phyloP scores from a whole-genome alignment of 768 basidiomycete species.

The Suillus subluteus region DNA sequence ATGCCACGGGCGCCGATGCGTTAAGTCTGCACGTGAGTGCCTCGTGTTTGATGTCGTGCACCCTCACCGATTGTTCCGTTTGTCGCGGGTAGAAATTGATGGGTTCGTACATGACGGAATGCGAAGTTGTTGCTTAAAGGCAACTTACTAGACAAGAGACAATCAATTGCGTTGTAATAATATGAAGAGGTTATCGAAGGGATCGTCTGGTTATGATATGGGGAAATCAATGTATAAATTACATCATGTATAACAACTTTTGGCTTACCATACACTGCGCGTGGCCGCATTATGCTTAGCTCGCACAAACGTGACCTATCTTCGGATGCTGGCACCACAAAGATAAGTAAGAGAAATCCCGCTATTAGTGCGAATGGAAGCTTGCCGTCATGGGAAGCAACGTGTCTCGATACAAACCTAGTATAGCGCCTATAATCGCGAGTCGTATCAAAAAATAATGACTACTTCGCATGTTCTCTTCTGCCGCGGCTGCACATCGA shows the following conservation, averaged over 20 bases:
- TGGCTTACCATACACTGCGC: neutral
- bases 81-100: constrained; percentile 23
- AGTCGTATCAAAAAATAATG: neutral
- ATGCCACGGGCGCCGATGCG: constrained; percentile 29
- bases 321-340: neutral
- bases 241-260: neutral
- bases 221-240: constrained; percentile 2
- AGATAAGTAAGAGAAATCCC: neutral
- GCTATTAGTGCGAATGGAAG: neutral
- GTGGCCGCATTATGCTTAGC: neutral
- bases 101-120: constrained; percentile 20
- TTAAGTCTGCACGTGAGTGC: constrained; percentile 29
- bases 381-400: neutral
- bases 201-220: constrained; percentile 3
- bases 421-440: neutral
- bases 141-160: neutral
- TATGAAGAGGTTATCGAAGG: neutral
- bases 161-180: neutral
- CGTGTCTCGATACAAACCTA: neutral
- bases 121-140: neutral
- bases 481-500: constrained; percentile 1
- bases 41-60: constrained; percentile 14
- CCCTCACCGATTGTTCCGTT: neutral
- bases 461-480: neutral
- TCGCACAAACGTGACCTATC: neutral